Base-by-base conservation (phyloP, 768 basidiomycete species). In the Mrakia blollopis region DNA sequence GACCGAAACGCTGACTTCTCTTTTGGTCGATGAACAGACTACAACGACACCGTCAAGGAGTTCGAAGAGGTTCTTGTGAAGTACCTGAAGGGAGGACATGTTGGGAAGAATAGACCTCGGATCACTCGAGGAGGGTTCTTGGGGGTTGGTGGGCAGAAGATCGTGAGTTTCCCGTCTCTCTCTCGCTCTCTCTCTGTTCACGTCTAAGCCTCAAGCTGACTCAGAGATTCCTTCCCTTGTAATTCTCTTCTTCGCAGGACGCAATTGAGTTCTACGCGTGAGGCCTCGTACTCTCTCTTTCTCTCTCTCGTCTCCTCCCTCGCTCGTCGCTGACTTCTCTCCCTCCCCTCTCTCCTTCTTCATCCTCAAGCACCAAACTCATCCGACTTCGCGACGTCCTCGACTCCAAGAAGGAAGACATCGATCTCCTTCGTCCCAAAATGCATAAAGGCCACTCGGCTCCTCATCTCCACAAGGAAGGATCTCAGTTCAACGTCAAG, bases 211-310 rank as follows among this genome's bases (percentile, higher is more conserved):
- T 57, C 25, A n/a, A 57, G 28, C 57, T 57, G 25, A 57, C 57
- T 13, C 1, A 21, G 7, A n/a, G n/a, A n/a, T n/a, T 18, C 3
- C 25, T 32, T 32, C n/a, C 68, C 54, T 3, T 44, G 7, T 50
- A n/a, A 21, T 1, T 30, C 35, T 37, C 35, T 13, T 62, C 11
- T 9, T 6, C 16, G 60, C 72, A 84, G 84, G 96, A 98, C 83
- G 93, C 95, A 2, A 98, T 98, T 80, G 92, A 98, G 70, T 92
- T 89, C 83, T 94, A 95, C 83, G 92, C 91, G 92, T 93, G 81
- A 80, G 92, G 87, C 37, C 23, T 44, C 9, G 39, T 2, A 9
- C 37, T 21, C 10, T 68, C 16, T 25, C 37, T 65, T 28, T 52
- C 11, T 63, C 70, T 76, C 39, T 68, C 13, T 10, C 13, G 41